A percentile compares a stretch with the other conserved stretches of the same genome.
Evolutionary conservation across 1,139 yeast genomes (phyloP).

Genomic region (Lizanozyma gosingica): DNA sequence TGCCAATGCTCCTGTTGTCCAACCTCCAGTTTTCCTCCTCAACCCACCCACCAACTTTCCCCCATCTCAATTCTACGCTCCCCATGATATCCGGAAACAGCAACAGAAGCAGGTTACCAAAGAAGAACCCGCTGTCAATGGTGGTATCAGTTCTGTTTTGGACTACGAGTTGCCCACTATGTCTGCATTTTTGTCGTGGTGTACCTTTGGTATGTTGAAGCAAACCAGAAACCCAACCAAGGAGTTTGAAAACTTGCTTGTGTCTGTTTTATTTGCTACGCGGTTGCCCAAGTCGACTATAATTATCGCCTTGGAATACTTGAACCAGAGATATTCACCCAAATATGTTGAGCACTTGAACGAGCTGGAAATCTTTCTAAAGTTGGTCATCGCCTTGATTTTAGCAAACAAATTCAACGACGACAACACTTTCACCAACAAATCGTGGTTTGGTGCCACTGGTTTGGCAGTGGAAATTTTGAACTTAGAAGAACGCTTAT

Average conservation of each 20-base stretch:
- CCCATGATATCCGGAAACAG: background rate
- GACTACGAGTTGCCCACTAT: slow-evolving; percentile 72
- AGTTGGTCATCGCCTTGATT: slow-evolving; percentile 62
- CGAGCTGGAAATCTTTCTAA: slow-evolving; percentile 46
- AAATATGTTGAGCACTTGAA: slow-evolving; percentile 18
- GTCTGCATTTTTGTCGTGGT: slow-evolving; percentile 67
- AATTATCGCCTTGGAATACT: slow-evolving; percentile 67
- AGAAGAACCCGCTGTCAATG: slow-evolving; percentile 29
- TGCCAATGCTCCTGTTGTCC: background rate
- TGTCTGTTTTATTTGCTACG: slow-evolving; percentile 77
- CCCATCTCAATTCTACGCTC: background rate
- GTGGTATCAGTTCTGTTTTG: slow-evolving; percentile 70
- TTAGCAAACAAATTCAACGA: slow-evolving; percentile 92
- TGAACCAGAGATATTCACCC: slow-evolving; percentile 39
- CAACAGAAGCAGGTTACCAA: slow-evolving; percentile 1
- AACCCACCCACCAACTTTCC: background rate
- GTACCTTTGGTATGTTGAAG: slow-evolving; percentile 54
- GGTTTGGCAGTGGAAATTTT: slow-evolving; percentile 57
- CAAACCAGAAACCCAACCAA: slow-evolving; percentile 41
- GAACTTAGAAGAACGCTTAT: slow-evolving; percentile 60
- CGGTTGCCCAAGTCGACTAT: slow-evolving; percentile 79
- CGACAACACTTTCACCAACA: slow-evolving; percentile 92
- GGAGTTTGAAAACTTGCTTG: slow-evolving; percentile 51
- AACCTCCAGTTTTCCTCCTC: background rate
- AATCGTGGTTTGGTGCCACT: slow-evolving; percentile 93